Base-by-base conservation (phyloP, 2,329 filamentous ascomycete species). In the Seiridium unicorne region DNA sequence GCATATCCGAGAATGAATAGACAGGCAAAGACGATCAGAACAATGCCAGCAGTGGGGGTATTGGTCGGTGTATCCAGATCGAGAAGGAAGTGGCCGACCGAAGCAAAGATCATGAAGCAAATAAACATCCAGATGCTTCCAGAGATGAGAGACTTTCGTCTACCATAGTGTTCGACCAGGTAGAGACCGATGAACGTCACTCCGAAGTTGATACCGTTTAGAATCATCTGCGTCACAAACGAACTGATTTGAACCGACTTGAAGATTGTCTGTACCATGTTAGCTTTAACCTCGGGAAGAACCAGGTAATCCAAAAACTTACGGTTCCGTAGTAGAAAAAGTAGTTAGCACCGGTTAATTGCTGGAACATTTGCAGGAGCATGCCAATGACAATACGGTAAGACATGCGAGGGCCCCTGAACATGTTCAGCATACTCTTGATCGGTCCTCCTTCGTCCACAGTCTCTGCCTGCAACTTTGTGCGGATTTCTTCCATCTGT, bases 141-240 rank as follows among this genome's bases (percentile, higher is more conserved):
- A 0, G 75, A 70, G 51, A 90, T 84, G 2, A 91, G 77, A 3
- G 84, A 86, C 64, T 82, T 83, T 54, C 88, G 84, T 5, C 88
- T 85, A 60, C 88, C 88, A 51, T 82, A 87, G 61, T 87, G 81
- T 70, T 90, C 87, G 11, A 90, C 85, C n/a, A 90, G 77, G 68
- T 87, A 90, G n/a, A 91, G 77, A 58, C 88, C 88, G 32, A 84
- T 80, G 64, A 91, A 86, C 5, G 89, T 91, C 62, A 84, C 85
- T 56, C 79, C 76, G 9, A 90, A 88, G 68, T 91, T 91, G 66
- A 91, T 88, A 3, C 80, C 83, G 64, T 84, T 84, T 36, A 89
- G 79, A 60, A 90, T 89, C 65, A 90, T 88, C 63, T 88, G 85
- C 0, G 86, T 89, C 56, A 88, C 79, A 68, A 86, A 90, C 34